Evolutionary conservation across 1,284 basidiomycete genomes (phyloP).

Genomic region (Neotropicomus parvogracilis): DNA sequence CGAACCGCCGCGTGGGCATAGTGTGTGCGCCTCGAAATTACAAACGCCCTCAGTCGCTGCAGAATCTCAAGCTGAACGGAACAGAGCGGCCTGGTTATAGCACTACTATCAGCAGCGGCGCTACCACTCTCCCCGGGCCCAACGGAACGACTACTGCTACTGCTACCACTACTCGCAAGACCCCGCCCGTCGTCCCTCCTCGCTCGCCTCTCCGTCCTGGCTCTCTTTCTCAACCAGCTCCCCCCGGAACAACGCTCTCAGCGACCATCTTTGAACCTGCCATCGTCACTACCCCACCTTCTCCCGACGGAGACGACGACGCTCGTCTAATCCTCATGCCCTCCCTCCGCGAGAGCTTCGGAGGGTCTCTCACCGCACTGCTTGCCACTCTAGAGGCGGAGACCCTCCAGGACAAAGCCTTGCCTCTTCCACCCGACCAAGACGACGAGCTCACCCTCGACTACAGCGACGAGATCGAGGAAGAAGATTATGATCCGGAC

Average conservation of each 20-base stretch:
- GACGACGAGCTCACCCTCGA: conserved; percentile 20
- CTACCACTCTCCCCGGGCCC: conserved; percentile 2
- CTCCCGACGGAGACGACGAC: conserved; percentile 6
- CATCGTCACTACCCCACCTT: background rate
- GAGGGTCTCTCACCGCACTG: conserved; percentile 29
- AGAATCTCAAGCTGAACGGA: conserved; percentile 26
- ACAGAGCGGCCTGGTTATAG: conserved; percentile 12
- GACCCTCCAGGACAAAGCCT: conserved; percentile 29
- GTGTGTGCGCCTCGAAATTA: conserved; percentile 29
- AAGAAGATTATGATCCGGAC: conserved; percentile 28
- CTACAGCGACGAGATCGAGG: conserved; percentile 26
- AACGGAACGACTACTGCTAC: conserved; percentile 9
- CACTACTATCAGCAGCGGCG: conserved; percentile 11
- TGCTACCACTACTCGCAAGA: background rate
- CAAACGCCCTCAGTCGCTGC: conserved; percentile 32
- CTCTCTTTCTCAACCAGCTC: conserved; percentile 1
- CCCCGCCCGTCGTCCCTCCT: conserved; percentile 28
- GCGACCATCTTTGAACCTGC: conserved; percentile 7
- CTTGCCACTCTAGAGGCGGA: conserved; percentile 31
- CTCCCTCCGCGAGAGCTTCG: conserved; percentile 28
- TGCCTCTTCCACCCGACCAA: conserved; percentile 29
- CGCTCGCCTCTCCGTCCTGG: conserved; percentile 30
- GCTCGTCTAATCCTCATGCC: conserved; percentile 24
- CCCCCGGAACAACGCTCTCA: conserved; percentile 12
- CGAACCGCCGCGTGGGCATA: conserved; percentile 31